Base-by-base conservation (phyloP, 805 yeast species). In the Myxozyma nipponensis region DNA sequence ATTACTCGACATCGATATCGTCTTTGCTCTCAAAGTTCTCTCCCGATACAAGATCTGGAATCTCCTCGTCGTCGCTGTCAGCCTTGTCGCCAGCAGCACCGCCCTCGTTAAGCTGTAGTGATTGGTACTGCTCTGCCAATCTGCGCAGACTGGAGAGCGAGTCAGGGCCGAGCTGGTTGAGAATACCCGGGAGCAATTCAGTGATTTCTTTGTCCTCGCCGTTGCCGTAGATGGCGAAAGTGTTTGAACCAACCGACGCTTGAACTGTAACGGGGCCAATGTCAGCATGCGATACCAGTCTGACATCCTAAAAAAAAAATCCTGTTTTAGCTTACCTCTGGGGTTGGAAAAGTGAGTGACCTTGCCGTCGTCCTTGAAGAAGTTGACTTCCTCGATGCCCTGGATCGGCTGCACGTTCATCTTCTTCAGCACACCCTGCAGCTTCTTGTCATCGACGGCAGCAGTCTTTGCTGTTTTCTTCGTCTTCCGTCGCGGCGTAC, bases 141-240 rank as follows among this genome's bases (percentile, higher is more conserved):
- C 84, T 79, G 70, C 87, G 83, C 72, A 91, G 79, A 73, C 87
- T 83, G 69, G 84, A 86, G 70, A 88, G 82, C 75, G 93, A 86
- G 74, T 91, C 98, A 63, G 95, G 86, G 68, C 97, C 96, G 75
- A 91, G 80, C 78, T 90, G 96, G 65, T 95, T 90, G 69, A 91
- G 81, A 73, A 91, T 88, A 73, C 82, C 84, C 66, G 98, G 98
- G 64, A 91, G 80, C 76, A 93, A 81, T 66, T 90, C 96, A 62
- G 93, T 83, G 68, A 91, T 81, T 62, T 82, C 79, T 83, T 88
- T 90, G 76, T 88, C 93, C 74, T 87, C 93, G 60, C 95, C 86
- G 73, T 83, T 82, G 72, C 98, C 98, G 72, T 88, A 85, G 79
- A 93, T 84, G 64, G 95, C 95, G 71, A 84, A 86, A 60, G 95